phyloP scores from a whole-genome alignment of 192 early-diverging fungal species.

The Backusella psychrophila region DNA sequence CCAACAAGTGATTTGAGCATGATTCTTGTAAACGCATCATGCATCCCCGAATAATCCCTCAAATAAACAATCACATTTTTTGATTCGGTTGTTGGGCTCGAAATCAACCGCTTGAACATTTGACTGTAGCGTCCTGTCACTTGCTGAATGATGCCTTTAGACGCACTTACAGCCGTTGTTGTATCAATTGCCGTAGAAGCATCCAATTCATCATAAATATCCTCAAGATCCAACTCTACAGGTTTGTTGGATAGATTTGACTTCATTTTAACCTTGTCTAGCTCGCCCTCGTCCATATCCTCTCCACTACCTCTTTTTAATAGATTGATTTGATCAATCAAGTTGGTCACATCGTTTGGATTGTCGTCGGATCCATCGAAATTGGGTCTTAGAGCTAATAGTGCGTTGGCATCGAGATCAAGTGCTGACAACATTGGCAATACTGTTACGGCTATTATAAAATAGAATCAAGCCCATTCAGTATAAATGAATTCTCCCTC shows the following conservation, averaged over 20 bases:
- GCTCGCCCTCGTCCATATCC: neutral
- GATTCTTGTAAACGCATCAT: slow-evolving; percentile 32
- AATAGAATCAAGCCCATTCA: neutral
- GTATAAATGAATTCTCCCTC: neutral
- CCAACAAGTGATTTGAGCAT: slow-evolving; percentile 41
- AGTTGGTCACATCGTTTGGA: neutral
- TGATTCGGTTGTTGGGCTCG: neutral
- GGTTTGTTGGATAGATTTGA: slow-evolving; percentile 4
- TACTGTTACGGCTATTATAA: slow-evolving; percentile 3
- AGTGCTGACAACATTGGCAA: slow-evolving; percentile 7
- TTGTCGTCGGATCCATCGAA: neutral
- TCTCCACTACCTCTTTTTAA: neutral
- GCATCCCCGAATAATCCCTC: slow-evolving; percentile 47
- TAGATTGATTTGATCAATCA: neutral
- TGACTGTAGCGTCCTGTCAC: neutral
- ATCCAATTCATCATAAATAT: slow-evolving; percentile 4
- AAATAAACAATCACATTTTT: slow-evolving; percentile 44
- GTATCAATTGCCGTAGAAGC: neutral
- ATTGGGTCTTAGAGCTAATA: slow-evolving; percentile 8
- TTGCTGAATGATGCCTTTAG: slow-evolving; percentile 10
- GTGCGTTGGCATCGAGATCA: slow-evolving; percentile 23
- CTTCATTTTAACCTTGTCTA: neutral
- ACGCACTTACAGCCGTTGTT: neutral
- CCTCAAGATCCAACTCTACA: neutral
- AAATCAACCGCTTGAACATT: neutral